These are phyloP conservation scores for Oxyria digyna DNA, from an alignment of 148 eudicot genomes.

Conservation along the genomic window DNA sequence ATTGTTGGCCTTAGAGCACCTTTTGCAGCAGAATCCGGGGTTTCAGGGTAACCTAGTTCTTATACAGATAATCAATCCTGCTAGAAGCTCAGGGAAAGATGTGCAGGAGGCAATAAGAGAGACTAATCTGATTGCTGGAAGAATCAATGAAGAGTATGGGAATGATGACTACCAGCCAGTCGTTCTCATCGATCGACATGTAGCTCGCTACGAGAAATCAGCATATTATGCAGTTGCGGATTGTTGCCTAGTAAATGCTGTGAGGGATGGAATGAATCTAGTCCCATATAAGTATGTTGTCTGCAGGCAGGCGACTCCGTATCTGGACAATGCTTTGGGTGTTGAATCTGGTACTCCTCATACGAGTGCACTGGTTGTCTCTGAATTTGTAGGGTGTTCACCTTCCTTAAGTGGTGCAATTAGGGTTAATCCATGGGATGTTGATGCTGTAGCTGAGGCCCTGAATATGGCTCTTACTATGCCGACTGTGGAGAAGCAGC, in stretches of 20 bases:
- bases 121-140: slow-evolving; percentile 30
- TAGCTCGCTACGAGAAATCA: slow-evolving; percentile 52
- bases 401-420: slow-evolving; percentile 77
- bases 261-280: slow-evolving; percentile 67
- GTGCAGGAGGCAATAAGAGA: slow-evolving; percentile 46
- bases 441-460: slow-evolving; percentile 62
- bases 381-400: slow-evolving; percentile 66
- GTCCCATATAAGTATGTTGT: slow-evolving; percentile 64
- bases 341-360: slow-evolving; percentile 23
- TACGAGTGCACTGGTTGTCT: slow-evolving; percentile 62
- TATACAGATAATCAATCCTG: slow-evolving; percentile 65
- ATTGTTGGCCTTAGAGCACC: slow-evolving; percentile 55
- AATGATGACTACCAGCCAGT: slow-evolving; percentile 41
- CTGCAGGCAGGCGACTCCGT: slow-evolving; percentile 50
- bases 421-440: slow-evolving; percentile 75
- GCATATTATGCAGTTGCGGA: slow-evolving; percentile 73
- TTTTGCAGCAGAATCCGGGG: slow-evolving; percentile 33
- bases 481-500: slow-evolving; percentile 38
- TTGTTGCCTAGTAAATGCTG: slow-evolving; percentile 63
- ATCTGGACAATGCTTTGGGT: slow-evolving; percentile 33
- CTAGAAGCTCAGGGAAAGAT: slow-evolving; percentile 61
- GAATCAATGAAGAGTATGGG: slow-evolving; percentile 52
- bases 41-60: slow-evolving; percentile 45
- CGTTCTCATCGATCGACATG: slow-evolving; percentile 52
- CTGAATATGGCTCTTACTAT: slow-evolving; percentile 47